These are phyloP conservation scores for Globisporangium acanthophoron DNA, from an alignment of 352 stramenopile genomes.

Conservation along the genomic window DNA sequence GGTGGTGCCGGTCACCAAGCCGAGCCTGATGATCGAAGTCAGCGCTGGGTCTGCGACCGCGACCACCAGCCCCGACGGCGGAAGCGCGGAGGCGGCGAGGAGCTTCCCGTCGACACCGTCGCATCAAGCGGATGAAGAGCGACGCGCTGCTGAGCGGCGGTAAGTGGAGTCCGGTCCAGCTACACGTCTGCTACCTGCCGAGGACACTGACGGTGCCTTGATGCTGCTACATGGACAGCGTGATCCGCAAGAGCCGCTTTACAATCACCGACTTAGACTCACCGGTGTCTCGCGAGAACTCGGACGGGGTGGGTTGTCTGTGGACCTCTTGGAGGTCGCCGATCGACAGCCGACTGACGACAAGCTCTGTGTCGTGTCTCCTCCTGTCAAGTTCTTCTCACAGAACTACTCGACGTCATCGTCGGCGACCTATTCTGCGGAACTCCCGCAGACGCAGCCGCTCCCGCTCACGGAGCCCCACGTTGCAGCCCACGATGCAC, in stretches of 20 bases:
- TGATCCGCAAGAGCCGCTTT: constrained; percentile 79
- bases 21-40: constrained; percentile 1
- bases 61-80: not conserved
- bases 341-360: not conserved
- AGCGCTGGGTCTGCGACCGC: not conserved
- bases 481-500: not conserved
- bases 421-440: constrained; percentile 8
- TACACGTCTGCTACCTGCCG: not conserved
- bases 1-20: not conserved
- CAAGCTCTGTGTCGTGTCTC: constrained; percentile 1
- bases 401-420: constrained; percentile 8
- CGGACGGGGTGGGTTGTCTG: constrained; percentile 35
- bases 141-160: not conserved
- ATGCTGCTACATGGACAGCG: constrained; percentile 11
- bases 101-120: not conserved
- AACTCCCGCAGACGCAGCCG: constrained; percentile 3
- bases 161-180: not conserved
- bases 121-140: not conserved
- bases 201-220: too few relatives aligned
- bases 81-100: not conserved
- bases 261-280: constrained; percentile 82
- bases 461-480: constrained; percentile 1
- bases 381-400: constrained; percentile 12
- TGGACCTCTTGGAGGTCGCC: not conserved
- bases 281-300: constrained; percentile 41